A percentile compares a stretch with the other conserved stretches of the same genome.
Conservation (phyloP, 805 yeast genomes). For the Saccharomyces jurei region DNA sequence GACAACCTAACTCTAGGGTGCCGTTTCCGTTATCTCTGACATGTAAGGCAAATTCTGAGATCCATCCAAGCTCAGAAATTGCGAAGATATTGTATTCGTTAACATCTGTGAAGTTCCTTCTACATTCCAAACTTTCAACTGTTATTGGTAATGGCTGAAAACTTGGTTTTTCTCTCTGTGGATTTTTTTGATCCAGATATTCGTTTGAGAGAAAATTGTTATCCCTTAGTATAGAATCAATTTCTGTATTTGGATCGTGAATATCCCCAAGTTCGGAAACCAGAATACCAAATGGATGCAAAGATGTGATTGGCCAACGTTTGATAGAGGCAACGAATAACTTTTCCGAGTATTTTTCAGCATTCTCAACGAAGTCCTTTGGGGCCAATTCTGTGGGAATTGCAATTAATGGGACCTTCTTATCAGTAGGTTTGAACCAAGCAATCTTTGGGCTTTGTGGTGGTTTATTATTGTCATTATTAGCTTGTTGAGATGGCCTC, state of each 20-base stretch:
- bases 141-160: slow-evolving; percentile 20
- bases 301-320: slow-evolving; percentile 98
- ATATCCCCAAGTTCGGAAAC: slow-evolving; percentile 79
- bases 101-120: slow-evolving; percentile 17
- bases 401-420: slow-evolving; percentile 94
- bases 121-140: slow-evolving; percentile 12
- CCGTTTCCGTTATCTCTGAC: slow-evolving; percentile 55
- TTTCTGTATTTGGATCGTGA: slow-evolving; percentile 68
- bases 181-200: slow-evolving; percentile 44
- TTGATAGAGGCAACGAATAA: slow-evolving; percentile 91
- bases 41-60: slow-evolving; percentile 74
- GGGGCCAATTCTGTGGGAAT: slow-evolving; percentile 99
- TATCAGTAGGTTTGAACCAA: slow-evolving; percentile 98
- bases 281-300: slow-evolving; percentile 95
- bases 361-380: slow-evolving; percentile 86
- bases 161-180: slow-evolving; percentile 21
- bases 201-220: slow-evolving; percentile 77
- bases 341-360: slow-evolving; percentile 70
- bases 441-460: slow-evolving; percentile 82
- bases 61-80: slow-evolving; percentile 20
- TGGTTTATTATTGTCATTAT: slow-evolving; percentile 44
- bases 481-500: slow-evolving; percentile 91
- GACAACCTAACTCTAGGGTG: slow-evolving; percentile 71
- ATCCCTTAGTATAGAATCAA: slow-evolving; percentile 83
- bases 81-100: slow-evolving; percentile 30